These are phyloP conservation scores for Phytophthora pluvialis DNA, from an alignment of 352 stramenopile genomes.

Conservation along the genomic window DNA sequence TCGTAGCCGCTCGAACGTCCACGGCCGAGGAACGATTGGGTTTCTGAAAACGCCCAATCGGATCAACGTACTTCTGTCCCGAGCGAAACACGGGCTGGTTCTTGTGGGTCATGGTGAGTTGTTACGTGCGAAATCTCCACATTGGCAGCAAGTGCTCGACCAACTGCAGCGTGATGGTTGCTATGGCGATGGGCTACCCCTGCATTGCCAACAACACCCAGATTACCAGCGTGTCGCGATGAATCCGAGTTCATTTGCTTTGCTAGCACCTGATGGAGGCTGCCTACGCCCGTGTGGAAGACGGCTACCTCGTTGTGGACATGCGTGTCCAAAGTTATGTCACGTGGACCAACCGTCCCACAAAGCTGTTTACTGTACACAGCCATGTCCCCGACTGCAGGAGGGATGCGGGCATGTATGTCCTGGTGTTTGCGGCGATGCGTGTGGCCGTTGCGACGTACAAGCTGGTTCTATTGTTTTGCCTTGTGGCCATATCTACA, in stretches of 20 bases:
- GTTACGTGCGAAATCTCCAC: conserved; percentile 37
- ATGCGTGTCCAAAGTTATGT: conserved; percentile 63
- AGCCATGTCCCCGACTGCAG: conserved; percentile 63
- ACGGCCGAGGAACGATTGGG: conserved; percentile 53
- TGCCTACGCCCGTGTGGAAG: conserved; percentile 60
- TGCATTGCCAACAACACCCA: conserved; percentile 49
- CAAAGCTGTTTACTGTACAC: conserved; percentile 48
- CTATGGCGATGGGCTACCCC: conserved; percentile 49
- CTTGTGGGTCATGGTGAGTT: conserved; percentile 62
- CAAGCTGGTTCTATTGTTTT: conserved; percentile 48
- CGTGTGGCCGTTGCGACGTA: conserved; percentile 61
- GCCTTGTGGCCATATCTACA: conserved; percentile 60
- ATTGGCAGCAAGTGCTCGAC: conserved; percentile 66
- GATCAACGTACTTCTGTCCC: conserved; percentile 75
- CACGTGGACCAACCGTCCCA: conserved; percentile 64
- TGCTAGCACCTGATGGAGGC: conserved; percentile 71
- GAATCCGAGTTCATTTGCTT: conserved; percentile 44
- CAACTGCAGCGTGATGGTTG: conserved; percentile 53
- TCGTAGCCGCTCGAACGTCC: conserved; percentile 51
- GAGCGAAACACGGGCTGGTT: conserved; percentile 63
- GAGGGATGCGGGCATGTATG: conserved; percentile 62
- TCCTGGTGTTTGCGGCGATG: conserved; percentile 56
- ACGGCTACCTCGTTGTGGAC: conserved; percentile 53
- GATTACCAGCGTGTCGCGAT: conserved; percentile 30
- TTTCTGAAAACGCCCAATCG: conserved; percentile 77